Evolutionary conservation across 306 rosid species (phyloP).

Genomic region (Astragalus glycyphyllos): DNA sequence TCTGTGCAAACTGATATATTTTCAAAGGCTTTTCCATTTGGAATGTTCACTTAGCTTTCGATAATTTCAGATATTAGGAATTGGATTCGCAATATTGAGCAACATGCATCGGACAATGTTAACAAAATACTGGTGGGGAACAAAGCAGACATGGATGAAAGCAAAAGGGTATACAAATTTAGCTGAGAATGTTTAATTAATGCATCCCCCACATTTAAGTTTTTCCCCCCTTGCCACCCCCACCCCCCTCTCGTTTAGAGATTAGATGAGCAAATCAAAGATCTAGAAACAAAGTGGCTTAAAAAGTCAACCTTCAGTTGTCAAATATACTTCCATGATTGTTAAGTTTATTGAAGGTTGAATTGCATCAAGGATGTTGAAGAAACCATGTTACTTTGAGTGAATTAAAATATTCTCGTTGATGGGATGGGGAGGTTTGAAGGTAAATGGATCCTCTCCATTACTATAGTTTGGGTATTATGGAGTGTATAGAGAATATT

Average conservation of each 20-base stretch:
- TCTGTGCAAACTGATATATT: slow-evolving; percentile 26
- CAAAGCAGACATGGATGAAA: slow-evolving; percentile 99
- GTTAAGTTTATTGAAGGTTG: slow-evolving; percentile 27
- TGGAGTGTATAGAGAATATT: no score
- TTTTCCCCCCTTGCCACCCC: neutral
- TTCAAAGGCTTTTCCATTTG: slow-evolving; percentile 4
- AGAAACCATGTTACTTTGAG: slow-evolving; percentile 8
- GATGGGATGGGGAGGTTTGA: neutral
- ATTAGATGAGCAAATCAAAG: slow-evolving; percentile 4
- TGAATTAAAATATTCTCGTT: slow-evolving; percentile 6
- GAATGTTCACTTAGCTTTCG: slow-evolving; percentile 40
- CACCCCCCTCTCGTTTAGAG: neutral
- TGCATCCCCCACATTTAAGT: slow-evolving; percentile 1
- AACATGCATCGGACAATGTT: slow-evolving; percentile 95
- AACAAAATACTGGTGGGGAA: slow-evolving; percentile 94
- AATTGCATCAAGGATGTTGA: slow-evolving; percentile 31
- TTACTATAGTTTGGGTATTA: no score
- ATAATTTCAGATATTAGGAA: slow-evolving; percentile 80
- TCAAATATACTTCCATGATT: slow-evolving; percentile 16
- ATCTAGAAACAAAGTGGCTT: slow-evolving; percentile 15
- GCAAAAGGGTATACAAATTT: slow-evolving; percentile 80
- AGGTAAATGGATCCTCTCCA: neutral
- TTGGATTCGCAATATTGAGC: slow-evolving; percentile 99
- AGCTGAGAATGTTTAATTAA: slow-evolving; percentile 18
- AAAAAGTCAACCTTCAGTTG: neutral